These are phyloP conservation scores for Pisolithus tinctorius DNA, from an alignment of 768 basidiomycete species.

Conservation along the genomic window DNA sequence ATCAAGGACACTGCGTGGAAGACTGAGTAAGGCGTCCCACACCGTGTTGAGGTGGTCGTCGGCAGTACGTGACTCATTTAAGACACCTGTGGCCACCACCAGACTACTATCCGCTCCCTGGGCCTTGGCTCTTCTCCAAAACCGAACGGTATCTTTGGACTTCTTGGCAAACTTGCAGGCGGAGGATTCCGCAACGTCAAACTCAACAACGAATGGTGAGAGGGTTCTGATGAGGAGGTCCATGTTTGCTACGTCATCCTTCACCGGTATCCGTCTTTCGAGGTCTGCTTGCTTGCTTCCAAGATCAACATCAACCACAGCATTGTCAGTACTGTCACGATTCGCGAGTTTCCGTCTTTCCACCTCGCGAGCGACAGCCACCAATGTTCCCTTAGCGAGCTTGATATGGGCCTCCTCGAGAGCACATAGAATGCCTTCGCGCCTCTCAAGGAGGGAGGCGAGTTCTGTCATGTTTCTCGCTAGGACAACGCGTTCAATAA, in stretches of 20 bases:
- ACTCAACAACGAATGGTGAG: slow-evolving; percentile 49
- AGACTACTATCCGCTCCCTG: not conserved
- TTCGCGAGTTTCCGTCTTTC: slow-evolving; percentile 3
- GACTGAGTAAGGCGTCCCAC: slow-evolving; percentile 66
- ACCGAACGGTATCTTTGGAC: not conserved
- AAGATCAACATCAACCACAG: not conserved
- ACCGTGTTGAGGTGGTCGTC: slow-evolving; percentile 36
- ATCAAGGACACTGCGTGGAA: slow-evolving; percentile 62
- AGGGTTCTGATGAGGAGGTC: slow-evolving; percentile 45
- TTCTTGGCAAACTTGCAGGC: not conserved
- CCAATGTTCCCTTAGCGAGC: slow-evolving; percentile 54
- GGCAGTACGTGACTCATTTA: not conserved
- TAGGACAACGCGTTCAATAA: slow-evolving; percentile 69
- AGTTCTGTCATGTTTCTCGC: slow-evolving; percentile 79
- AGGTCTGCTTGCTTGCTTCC: slow-evolving; percentile 1
- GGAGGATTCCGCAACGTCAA: slow-evolving; percentile 15
- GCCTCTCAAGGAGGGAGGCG: slow-evolving; percentile 62
- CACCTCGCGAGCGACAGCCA: slow-evolving; percentile 33
- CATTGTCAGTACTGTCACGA: not conserved
- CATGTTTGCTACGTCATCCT: slow-evolving; percentile 35
- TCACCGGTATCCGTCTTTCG: slow-evolving; percentile 16
- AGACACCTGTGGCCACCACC: not conserved
- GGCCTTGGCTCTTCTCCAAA: slow-evolving; percentile 19
- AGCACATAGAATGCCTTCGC: slow-evolving; percentile 60
- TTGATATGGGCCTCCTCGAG: slow-evolving; percentile 79